Percentiles rank a stretch among this genome's conserved stretches.
These are phyloP conservation scores for Takashimella koratensis DNA, from an alignment of 1,284 basidiomycete species.

Conservation along the genomic window DNA sequence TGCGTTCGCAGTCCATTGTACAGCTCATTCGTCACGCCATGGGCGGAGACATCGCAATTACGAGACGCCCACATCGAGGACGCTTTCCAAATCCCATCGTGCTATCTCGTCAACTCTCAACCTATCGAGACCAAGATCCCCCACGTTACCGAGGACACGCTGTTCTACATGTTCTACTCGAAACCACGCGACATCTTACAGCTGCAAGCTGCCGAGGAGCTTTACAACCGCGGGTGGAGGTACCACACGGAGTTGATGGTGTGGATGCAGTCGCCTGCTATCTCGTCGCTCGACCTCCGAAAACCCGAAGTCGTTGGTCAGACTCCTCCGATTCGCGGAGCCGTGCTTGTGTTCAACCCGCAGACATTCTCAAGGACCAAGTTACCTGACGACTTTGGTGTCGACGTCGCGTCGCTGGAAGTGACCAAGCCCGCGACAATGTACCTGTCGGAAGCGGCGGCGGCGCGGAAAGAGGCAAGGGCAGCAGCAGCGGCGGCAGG, in stretches of 20 bases:
- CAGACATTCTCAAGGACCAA: constrained; percentile 35
- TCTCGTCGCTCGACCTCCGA: constrained; percentile 31
- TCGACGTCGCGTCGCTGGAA: constrained; percentile 38
- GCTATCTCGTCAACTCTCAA: constrained; percentile 90
- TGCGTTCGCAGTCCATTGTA: constrained; percentile 66
- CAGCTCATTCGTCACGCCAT: constrained; percentile 93
- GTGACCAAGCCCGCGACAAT: constrained; percentile 30
- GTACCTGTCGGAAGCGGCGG: constrained; percentile 27
- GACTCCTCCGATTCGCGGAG: constrained; percentile 34
- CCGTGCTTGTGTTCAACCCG: constrained; percentile 47
- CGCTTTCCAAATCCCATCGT: constrained; percentile 77
- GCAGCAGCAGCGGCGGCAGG: constrained; percentile 10
- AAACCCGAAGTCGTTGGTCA: constrained; percentile 11
- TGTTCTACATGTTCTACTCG: constrained; percentile 99
- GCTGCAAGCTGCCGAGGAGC: constrained; percentile 84
- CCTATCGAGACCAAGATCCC: constrained; percentile 81
- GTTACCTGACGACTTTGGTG: constrained; percentile 40
- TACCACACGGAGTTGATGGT: constrained; percentile 93
- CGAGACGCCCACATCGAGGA: constrained; percentile 31
- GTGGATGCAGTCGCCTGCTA: constrained; percentile 77
- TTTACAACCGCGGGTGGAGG: constrained; percentile 97
- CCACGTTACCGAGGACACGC: constrained; percentile 91
- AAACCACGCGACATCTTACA: constrained; percentile 89
- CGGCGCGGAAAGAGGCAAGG: constrained; percentile 28
- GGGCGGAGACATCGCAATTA: constrained; percentile 76